Conservation (phyloP, 2,329 filamentous ascomycete genomes). For the Amylocarpus encephaloides region DNA sequence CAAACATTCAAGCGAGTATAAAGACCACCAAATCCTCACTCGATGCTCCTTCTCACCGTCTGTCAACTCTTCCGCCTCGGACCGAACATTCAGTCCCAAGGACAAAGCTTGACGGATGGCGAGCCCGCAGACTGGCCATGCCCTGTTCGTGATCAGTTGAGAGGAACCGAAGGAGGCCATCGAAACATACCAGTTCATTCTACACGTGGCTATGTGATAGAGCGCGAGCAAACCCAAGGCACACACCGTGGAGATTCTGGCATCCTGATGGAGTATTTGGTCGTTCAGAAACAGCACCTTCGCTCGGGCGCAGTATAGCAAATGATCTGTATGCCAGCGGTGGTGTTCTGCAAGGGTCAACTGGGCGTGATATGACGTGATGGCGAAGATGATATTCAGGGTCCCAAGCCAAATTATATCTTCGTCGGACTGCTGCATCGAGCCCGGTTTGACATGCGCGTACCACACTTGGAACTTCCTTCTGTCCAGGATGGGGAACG, state of each 20-base stretch:
- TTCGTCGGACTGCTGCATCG: conserved; percentile 7
- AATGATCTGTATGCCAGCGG: conserved; percentile 17
- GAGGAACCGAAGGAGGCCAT: neutral
- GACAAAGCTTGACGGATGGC: conserved; percentile 22
- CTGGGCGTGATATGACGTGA: conserved; percentile 18
- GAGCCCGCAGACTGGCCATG: conserved; percentile 24
- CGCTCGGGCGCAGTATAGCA: conserved; percentile 19
- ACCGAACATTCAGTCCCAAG: conserved; percentile 23
- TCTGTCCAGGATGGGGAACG: conserved; percentile 20
- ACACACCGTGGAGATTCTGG: conserved; percentile 15
- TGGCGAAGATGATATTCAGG: conserved; percentile 24
- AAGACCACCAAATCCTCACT: conserved; percentile 25
- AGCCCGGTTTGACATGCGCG: conserved; percentile 4
- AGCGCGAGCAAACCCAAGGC: conserved; percentile 20
- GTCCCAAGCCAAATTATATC: conserved; percentile 20
- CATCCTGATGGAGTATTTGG: conserved; percentile 17
- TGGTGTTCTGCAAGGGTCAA: conserved; percentile 9
- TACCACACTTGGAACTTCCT: conserved; percentile 15
- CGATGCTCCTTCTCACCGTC: conserved; percentile 24
- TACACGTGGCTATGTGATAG: conserved; percentile 22
- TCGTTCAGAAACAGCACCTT: conserved; percentile 19
- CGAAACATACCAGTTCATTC: conserved; percentile 22
- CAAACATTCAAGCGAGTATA: conserved; percentile 23
- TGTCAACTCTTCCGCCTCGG: conserved; percentile 13
- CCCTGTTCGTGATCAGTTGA: conserved; percentile 12